Percentiles rank a stretch among this genome's conserved stretches.
Evolutionary conservation across 192 early-diverging fungal genomes (phyloP).

Genomic region (Geranomyces michiganensis): DNA sequence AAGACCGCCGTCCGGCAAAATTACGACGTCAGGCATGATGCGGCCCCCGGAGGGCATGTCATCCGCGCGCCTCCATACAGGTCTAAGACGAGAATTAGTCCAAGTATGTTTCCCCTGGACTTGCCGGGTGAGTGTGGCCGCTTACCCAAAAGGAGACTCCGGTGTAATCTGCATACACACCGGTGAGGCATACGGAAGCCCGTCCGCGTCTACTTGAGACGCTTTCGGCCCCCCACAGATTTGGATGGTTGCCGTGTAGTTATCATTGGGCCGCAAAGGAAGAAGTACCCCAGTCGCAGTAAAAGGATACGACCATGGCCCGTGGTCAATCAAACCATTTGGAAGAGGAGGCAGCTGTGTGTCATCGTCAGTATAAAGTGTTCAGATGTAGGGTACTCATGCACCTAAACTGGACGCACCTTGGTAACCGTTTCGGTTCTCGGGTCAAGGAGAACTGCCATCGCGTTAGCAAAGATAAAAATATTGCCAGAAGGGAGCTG

Average conservation of each 20-base stretch:
- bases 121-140: conserved; percentile 1
- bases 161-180: conserved; percentile 32
- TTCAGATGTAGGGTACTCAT: background rate
- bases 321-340: background rate
- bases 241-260: conserved; percentile 39
- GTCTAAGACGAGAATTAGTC: background rate
- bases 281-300: conserved; percentile 35
- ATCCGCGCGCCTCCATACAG: conserved; percentile 7
- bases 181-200: conserved; percentile 15
- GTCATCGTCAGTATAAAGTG: background rate
- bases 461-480: conserved; percentile 43
- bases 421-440: conserved; percentile 27
- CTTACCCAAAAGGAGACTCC: conserved; percentile 14
- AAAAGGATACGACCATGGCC: conserved; percentile 22
- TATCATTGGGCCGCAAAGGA: conserved; percentile 35
- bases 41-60: conserved; percentile 24
- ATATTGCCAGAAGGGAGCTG: conserved; percentile 41
- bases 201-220: background rate
- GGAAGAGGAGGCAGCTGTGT: conserved; percentile 5
- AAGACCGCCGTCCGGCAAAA: conserved; percentile 34
- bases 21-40: conserved; percentile 20
- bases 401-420: conserved; percentile 2
- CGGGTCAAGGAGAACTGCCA: conserved; percentile 31
- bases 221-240: conserved; percentile 41
- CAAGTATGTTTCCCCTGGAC: too few species aligned